Evolutionary conservation across 192 early-diverging fungal genomes (phyloP).

Genomic region (Pilobolus umbonatus): DNA sequence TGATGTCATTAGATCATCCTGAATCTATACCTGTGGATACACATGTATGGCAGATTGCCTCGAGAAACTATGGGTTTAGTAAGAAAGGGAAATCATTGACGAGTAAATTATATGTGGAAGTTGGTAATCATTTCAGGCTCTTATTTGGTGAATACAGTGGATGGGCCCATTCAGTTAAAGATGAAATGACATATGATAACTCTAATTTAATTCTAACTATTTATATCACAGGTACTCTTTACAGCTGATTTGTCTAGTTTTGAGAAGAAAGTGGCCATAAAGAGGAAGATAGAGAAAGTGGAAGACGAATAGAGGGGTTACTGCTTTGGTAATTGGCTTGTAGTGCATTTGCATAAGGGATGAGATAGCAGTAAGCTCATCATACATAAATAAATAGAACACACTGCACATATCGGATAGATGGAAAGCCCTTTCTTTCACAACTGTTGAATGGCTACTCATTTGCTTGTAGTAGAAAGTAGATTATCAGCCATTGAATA

Average conservation of each 20-base stretch:
- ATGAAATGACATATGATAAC: slow-evolving; percentile 9
- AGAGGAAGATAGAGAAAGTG: neutral
- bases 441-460: no score
- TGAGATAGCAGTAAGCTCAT: no score
- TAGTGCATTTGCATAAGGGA: no score
- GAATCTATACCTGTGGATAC: slow-evolving; percentile 87
- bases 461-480: no score
- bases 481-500: no score
- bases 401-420: no score
- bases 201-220: neutral
- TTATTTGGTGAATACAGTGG: slow-evolving; percentile 80
- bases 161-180: slow-evolving; percentile 78
- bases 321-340: no score
- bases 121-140: slow-evolving; percentile 65
- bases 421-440: no score
- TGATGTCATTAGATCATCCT: slow-evolving; percentile 87
- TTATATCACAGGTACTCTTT: slow-evolving; percentile 36
- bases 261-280: neutral
- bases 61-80: slow-evolving; percentile 67
- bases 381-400: no score
- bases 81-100: slow-evolving; percentile 53
- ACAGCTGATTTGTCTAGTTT: slow-evolving; percentile 35
- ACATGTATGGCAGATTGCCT: slow-evolving; percentile 94
- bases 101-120: slow-evolving; percentile 57
- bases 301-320: neutral